Percentiles rank a stretch among this genome's conserved stretches.
These are phyloP conservation scores for Purpureocillium lavendulum DNA, from an alignment of 2,329 filamentous ascomycete genomes.

Conservation along the genomic window DNA sequence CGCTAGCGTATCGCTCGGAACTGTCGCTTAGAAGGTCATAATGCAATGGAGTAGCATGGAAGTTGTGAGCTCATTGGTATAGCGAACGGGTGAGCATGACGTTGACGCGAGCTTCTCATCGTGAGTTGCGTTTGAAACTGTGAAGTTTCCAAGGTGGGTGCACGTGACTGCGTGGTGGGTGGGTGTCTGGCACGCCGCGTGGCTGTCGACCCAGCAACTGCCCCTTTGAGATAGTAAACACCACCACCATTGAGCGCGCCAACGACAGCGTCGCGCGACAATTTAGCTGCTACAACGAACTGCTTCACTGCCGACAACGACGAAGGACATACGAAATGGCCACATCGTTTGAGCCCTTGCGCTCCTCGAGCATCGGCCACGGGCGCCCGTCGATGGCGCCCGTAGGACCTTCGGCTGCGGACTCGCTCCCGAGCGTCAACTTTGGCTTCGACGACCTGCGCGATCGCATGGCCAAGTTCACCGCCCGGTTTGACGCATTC, in stretches of 20 bases:
- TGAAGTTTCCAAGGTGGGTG: slow-evolving; percentile 1
- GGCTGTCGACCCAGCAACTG: slow-evolving; percentile 14
- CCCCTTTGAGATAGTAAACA: slow-evolving; percentile 8
- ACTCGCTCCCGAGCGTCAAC: slow-evolving; percentile 79
- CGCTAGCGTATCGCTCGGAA: background rate
- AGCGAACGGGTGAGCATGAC: background rate
- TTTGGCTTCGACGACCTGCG: slow-evolving; percentile 95
- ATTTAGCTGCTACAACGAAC: background rate
- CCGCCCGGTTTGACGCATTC: slow-evolving; percentile 80
- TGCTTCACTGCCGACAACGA: background rate
- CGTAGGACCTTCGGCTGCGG: slow-evolving; percentile 58
- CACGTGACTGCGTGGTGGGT: slow-evolving; percentile 11
- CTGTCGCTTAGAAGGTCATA: no score
- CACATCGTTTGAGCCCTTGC: slow-evolving; percentile 59
- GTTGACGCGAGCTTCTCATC: background rate
- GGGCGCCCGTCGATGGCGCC: slow-evolving; percentile 50
- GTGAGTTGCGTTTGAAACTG: background rate
- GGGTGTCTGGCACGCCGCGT: slow-evolving; percentile 3
- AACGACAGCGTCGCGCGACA: slow-evolving; percentile 5
- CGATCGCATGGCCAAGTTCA: slow-evolving; percentile 92
- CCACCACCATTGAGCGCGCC: no score
- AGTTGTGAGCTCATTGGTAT: no score
- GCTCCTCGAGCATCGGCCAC: slow-evolving; percentile 47
- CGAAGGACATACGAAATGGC: slow-evolving; percentile 31
- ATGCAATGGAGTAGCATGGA: no score